Conservation (phyloP, 2,329 filamentous ascomycete genomes). For the Hymenoscyphus linearis region DNA sequence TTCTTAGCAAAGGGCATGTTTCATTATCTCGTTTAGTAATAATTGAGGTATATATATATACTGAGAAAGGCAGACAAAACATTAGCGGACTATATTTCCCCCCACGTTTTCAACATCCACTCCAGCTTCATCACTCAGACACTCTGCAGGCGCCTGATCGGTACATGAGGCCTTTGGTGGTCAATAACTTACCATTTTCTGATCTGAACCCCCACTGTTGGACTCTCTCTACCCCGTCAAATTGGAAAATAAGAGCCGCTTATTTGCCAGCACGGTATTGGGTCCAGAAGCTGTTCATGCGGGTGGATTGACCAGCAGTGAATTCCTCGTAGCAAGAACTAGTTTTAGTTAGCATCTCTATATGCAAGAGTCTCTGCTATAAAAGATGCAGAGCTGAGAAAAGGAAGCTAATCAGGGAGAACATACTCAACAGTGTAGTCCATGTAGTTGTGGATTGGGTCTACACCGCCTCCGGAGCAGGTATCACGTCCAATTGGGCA, state of each 20-base stretch:
- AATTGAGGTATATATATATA: background rate
- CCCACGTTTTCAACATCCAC: background rate
- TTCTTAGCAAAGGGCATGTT: too few species aligned
- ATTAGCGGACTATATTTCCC: background rate
- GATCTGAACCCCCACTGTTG: background rate
- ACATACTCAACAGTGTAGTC: slow-evolving; percentile 35
- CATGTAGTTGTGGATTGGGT: slow-evolving; percentile 34
- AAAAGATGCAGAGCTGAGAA: background rate
- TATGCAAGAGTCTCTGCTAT: background rate
- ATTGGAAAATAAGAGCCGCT: background rate
- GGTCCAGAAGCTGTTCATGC: slow-evolving; percentile 14
- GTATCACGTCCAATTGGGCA: slow-evolving; percentile 37
- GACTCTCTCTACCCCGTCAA: background rate
- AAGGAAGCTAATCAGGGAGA: background rate
- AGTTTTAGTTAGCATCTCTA: background rate
- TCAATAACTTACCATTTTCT: background rate
- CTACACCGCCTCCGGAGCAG: slow-evolving; percentile 23
- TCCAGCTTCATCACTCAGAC: background rate
- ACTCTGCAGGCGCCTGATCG: background rate
- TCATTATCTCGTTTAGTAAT: too few species aligned
- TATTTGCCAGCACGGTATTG: slow-evolving; percentile 11
- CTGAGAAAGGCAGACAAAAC: background rate
- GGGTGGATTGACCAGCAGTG: slow-evolving; percentile 16
- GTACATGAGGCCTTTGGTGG: background rate
- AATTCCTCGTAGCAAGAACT: slow-evolving; percentile 40